phyloP scores from a whole-genome alignment of 2,329 filamentous ascomycete genomes.

The Fusarium kyushuense region DNA sequence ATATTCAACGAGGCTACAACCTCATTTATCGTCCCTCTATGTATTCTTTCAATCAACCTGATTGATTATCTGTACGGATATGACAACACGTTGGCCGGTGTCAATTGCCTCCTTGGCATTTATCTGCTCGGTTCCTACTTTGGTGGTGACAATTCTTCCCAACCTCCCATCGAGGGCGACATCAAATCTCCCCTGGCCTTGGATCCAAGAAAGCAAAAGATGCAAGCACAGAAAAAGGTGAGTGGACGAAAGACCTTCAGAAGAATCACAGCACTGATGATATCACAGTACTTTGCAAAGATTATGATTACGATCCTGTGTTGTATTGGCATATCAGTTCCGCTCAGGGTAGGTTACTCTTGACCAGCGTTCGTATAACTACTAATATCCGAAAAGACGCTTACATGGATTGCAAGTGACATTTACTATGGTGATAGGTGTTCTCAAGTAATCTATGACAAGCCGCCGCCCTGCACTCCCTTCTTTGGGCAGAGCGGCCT shows the following conservation, averaged over 20 bases:
- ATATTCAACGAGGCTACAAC: neutral
- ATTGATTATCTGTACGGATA: neutral
- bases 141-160: neutral
- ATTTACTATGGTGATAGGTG: neutral
- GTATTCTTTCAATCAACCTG: neutral
- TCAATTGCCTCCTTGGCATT: neutral
- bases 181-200: neutral
- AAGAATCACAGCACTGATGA: neutral
- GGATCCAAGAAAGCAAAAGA: neutral
- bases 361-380: too few species aligned
- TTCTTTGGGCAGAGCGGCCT: neutral
- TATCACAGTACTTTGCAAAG: neutral
- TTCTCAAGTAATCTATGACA: neutral
- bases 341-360: neutral
- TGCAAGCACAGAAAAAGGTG: neutral
- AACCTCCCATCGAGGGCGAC: neutral
- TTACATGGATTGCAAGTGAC: neutral
- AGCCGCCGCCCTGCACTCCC: neutral
- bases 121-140: slow-evolving; percentile 5
- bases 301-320: neutral
- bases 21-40: neutral
- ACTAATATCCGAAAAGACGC: neutral
- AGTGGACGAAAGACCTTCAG: rapidly evolving
- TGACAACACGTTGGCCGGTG: neutral
- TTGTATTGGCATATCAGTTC: neutral